Percentiles rank a stretch among this genome's conserved stretches.
phyloP scores from a whole-genome alignment of 371 early-diverging fungal species.

The Lichtheimia ornata region DNA sequence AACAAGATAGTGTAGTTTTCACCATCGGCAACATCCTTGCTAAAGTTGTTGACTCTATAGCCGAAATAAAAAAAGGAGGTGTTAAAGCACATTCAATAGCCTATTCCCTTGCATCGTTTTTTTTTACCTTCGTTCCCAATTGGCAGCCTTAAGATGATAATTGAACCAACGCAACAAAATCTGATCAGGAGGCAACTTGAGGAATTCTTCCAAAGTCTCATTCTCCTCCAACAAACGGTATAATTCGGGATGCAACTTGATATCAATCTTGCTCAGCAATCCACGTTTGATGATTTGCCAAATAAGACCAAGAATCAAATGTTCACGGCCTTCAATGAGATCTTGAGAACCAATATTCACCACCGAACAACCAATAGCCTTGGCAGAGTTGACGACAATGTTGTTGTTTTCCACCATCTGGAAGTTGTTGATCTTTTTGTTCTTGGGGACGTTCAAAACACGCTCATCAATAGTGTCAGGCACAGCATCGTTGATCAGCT shows the following conservation, averaged over 20 bases:
- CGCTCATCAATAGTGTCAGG: constrained; percentile 98
- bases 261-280: constrained; percentile 91
- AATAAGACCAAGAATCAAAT: constrained; percentile 92
- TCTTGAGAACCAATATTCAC: constrained; percentile 96
- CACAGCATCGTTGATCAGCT: constrained; percentile 94
- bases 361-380: constrained; percentile 95
- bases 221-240: constrained; percentile 91
- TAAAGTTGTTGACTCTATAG: constrained; percentile 84
- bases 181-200: constrained; percentile 90
- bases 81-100: background rate
- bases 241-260: constrained; percentile 95
- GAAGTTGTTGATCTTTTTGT: constrained; percentile 76
- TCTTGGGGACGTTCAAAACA: constrained; percentile 82
- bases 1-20: constrained; percentile 93
- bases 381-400: constrained; percentile 95
- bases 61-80: no score
- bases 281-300: constrained; percentile 99
- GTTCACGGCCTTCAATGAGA: constrained; percentile 91
- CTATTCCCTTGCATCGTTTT: background rate
- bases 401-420: constrained; percentile 98
- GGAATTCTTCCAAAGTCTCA: constrained; percentile 90
- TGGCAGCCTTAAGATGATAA: constrained; percentile 94
- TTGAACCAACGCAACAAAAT: constrained; percentile 97
- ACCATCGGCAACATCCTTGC: constrained; percentile 90
- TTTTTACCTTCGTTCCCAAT: constrained; percentile 71